Evolutionary conservation across 805 yeast genomes (phyloP), one percentile per base, ranked within the genome.

Genomic region (Brettanomyces bruxellensis): DNA sequence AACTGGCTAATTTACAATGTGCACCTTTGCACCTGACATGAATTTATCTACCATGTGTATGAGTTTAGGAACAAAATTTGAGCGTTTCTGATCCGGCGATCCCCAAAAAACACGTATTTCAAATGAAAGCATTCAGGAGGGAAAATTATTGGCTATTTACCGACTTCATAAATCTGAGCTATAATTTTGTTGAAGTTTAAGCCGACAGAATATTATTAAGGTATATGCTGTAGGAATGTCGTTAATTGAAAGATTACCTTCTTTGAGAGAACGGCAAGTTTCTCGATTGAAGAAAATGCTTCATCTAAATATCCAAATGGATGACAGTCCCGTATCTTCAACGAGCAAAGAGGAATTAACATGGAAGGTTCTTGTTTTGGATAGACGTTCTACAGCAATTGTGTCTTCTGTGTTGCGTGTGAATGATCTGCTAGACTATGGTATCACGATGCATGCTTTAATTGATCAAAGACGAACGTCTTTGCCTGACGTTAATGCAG

Each of bases 281-380:
- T 45, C 53, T 23, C 58, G 76, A 43, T 71, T 91, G 57, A 86
- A 86, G 71, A 84, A 82, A 51, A 85, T 93, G 93, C 80, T 91
- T 49, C 83, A 85, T 60, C 73, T 89, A 59, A 91, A 91, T 67
- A 75, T 88, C 58, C 88, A 87, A 68, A 70, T 78, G 47, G 82
- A 78, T 43, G 71, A 76, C 9, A 70, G 74, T 3, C 74, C 80
- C 7, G 72, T 50, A 28, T 47, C 76, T 36, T 74, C 82, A 6
- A 66, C 74, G 22, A 75, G 74, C 49, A 76, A 71, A 43, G 86
- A 81, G 54, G 88, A 83, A 52, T 72, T 86, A 46, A 72, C 83
- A 28, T 93, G 99, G 99, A 93, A 93, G 60, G 95, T 86, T 7
- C 72, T 93, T 43, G 78, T 93, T 4, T 72, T 93, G 53, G 99